Base-by-base conservation (phyloP, 2,329 filamentous ascomycete species). In the Neoscytalidium dimidiatum region DNA sequence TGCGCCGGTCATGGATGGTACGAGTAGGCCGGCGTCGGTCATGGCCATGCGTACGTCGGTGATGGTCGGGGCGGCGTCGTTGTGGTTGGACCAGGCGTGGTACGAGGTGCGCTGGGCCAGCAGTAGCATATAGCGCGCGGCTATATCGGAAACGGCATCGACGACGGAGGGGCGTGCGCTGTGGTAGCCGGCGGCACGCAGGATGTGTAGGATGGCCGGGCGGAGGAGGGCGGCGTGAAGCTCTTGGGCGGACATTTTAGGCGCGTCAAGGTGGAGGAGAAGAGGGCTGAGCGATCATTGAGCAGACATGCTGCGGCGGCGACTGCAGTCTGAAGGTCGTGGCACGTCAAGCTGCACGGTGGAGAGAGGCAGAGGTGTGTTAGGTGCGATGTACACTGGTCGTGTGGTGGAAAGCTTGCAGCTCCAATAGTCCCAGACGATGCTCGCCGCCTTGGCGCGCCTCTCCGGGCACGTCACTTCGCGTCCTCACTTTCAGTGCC, bases 141-240 rank as follows among this genome's bases (percentile, higher is more conserved):
- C 89, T 7, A 98, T 84, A 77, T 97, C 93, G 14, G 92, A 91
- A n/a, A 97, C 78, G 9, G 91, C 89, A 79, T 98, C 94, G 65
- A 97, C 83, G 6, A 96, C 93, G 3, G 90, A 90, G 1, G 92
- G 89, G 63, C 88, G 88, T 58, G 92, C 91, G 46, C 90, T 85
- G 76, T 96, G 92, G 80, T 96, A 98, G 75, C 94, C 94, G 26
- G 92, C 90, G 31, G 94, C 92, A 73, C 94, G 92, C 60, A 98
- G 88, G 72, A 96, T 94, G 79, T 97, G 93, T 65, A 98, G 87
- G 67, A 97, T 87, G 53, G 90, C 89, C 1, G 94, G 94, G 46
- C 93, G 92, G 65, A 98, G 85, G 68, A 97, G 89, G 67, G 91
- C 90, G 78, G 92, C 90, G 80, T 90, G 86, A 56, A 91, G 82